These are phyloP conservation scores for Oryza punctata DNA, from an alignment of 176 grass and related monocot genomes.

Conservation along the genomic window DNA sequence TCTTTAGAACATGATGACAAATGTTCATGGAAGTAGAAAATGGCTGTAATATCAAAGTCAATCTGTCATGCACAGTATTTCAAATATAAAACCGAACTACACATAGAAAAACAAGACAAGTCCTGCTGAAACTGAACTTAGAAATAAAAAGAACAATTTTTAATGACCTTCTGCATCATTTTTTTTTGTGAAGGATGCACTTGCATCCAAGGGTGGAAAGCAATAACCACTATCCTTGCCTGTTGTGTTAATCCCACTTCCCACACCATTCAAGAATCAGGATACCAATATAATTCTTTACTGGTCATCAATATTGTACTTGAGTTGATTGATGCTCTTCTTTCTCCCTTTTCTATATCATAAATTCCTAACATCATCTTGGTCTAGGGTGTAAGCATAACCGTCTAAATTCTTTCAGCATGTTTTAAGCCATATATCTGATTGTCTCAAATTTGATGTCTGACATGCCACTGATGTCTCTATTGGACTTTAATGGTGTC, in stretches of 20 bases:
- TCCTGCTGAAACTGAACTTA: not conserved
- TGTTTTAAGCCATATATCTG: not conserved
- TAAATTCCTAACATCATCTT: not conserved
- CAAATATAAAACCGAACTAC: not conserved
- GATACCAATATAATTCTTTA: not conserved
- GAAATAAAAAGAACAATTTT: not conserved
- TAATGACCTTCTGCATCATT: not conserved
- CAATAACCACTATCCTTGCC: not conserved
- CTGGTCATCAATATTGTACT: not conserved
- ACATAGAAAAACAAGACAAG: not conserved
- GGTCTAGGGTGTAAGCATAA: not conserved
- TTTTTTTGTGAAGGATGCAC: not conserved
- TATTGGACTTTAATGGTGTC: not conserved
- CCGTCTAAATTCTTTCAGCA: slow-evolving; percentile 19
- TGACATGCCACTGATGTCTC: not conserved
- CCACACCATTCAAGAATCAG: not conserved
- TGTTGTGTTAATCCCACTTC: not conserved
- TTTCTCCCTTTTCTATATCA: not conserved
- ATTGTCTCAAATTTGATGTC: not conserved
- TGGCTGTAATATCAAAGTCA: not conserved
- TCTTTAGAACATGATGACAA: not conserved
- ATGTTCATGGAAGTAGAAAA: not conserved
- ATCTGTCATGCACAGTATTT: not conserved
- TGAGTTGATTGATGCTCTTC: not conserved
- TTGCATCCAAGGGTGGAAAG: not conserved